Evolutionary conservation across 2,329 filamentous ascomycete species (phyloP).

Genomic region (Aspergillus spinulosporus): DNA sequence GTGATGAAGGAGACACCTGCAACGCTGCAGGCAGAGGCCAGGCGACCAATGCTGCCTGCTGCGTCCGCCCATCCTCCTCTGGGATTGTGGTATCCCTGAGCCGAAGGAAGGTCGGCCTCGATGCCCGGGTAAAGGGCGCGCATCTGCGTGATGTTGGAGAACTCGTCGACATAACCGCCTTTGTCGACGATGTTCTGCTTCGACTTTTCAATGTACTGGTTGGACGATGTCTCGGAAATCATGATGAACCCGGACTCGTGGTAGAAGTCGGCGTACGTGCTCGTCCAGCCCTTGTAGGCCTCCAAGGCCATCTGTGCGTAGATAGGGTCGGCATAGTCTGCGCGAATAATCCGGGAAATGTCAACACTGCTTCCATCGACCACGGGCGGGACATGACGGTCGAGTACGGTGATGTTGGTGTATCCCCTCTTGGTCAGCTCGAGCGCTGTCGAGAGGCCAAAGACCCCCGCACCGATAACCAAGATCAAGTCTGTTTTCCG

Average conservation of each 20-base stretch:
- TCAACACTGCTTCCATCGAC: conserved; percentile 43
- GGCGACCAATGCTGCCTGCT: conserved; percentile 51
- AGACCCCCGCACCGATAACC: conserved; percentile 31
- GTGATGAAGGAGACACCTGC: conserved; percentile 49
- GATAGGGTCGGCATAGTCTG: conserved; percentile 70
- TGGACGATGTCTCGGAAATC: conserved; percentile 27
- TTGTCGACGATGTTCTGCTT: conserved; percentile 39
- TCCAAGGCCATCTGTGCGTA: conserved; percentile 71
- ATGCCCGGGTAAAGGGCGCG: conserved; percentile 26
- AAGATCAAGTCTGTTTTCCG: conserved; percentile 28
- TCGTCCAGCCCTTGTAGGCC: conserved; percentile 67
- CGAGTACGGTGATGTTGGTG: conserved; percentile 32
- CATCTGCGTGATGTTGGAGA: conserved; percentile 37
- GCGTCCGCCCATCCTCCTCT: conserved; percentile 80
- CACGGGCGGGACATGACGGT: conserved; percentile 36
- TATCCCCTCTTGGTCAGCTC: conserved; percentile 30
- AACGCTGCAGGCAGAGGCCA: conserved; percentile 27
- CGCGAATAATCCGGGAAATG: conserved; percentile 42
- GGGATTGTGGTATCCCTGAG: conserved; percentile 64
- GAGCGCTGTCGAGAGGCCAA: conserved; percentile 31
- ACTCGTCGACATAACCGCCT: conserved; percentile 40
- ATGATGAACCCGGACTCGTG: conserved; percentile 28
- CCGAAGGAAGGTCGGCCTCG: conserved; percentile 59
- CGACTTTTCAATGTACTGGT: conserved; percentile 30
- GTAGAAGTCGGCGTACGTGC: conserved; percentile 29